Base-by-base conservation (phyloP, 1,284 basidiomycete species). In the Vanrija humicola region DNA sequence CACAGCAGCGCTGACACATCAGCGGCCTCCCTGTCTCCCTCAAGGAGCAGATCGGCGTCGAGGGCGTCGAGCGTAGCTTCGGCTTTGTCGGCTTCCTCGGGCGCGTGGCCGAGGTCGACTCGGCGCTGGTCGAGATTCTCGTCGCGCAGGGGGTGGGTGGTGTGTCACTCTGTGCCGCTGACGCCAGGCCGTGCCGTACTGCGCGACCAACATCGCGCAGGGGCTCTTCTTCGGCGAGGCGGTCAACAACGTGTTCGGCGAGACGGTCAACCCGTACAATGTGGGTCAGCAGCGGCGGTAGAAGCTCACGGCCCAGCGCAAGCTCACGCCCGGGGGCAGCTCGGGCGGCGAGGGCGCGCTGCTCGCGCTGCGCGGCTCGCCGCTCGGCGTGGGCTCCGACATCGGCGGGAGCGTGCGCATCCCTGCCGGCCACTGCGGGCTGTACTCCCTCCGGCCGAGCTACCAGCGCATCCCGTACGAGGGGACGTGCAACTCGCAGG, bases 281-380 rank as follows among this genome's bases (percentile, higher is more conserved):
- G 46, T 48, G 34, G n/a, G 46, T 48, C 28, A 14, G 15, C 21
- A 16, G 4, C 7, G 2, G 12, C 12, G 16, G 16, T 6, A 42
- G 7, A 23, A 42, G 19, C 40, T 42, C n/a, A 42, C 40, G 9
- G 28, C 6, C 3, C n/a, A 85, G 66, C 78, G 78, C 45, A 72
- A 73, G 23, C 61, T 72, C 38, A 80, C 81, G n/a, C 68, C 80
- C 3, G 84, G 84, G n/a, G 84, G 84, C 16, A 82, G 81, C 56
- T 82, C 80, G 46, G 84, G 84, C 46, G 84, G 84, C 38, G 86
- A 88, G 71, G 82, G 84, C 43, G 84, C 85, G 5, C 70, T 87
- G 48, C 72, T 86, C 38, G 80, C 82, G n/a, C 72, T 82, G 52
- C 78, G 78, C 26, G 85, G 84, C n/a, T 80, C 79, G 52, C 77